phyloP scores from a whole-genome alignment of 192 early-diverging fungal genomes.

The Backusella tuberculispora region DNA sequence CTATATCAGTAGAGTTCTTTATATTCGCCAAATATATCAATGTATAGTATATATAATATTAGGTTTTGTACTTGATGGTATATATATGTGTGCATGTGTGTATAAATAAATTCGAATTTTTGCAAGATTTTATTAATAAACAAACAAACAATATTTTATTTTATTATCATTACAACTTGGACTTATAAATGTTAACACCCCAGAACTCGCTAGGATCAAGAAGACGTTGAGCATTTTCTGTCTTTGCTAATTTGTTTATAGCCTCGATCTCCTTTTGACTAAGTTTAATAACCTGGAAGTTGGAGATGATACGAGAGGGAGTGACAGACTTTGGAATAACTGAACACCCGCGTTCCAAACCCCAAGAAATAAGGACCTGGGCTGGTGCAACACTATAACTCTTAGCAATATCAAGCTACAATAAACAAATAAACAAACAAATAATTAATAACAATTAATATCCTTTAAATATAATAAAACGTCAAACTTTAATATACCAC shows the following conservation, averaged over 20 bases:
- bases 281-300: constrained; percentile 30
- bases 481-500: constrained; percentile 27
- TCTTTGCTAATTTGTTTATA: not conserved
- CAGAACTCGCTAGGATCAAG: constrained; percentile 5
- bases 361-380: constrained; percentile 83
- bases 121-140: not conserved
- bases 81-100: too few relatives aligned
- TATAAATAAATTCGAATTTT: constrained; percentile 1
- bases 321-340: constrained; percentile 88
- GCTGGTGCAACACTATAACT: constrained; percentile 68
- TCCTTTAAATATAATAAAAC: not conserved
- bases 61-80: too few relatives aligned
- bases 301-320: constrained; percentile 38
- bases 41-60: too few relatives aligned
- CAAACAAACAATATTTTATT: too few relatives aligned
- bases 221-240: not conserved
- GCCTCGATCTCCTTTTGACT: constrained; percentile 6
- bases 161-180: not conserved
- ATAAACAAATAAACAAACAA: not conserved
- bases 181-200: constrained; percentile 9
- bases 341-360: constrained; percentile 66
- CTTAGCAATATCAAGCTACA: constrained; percentile 59
- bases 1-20: too few relatives aligned
- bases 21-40: too few relatives aligned
- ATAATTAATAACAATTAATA: not conserved